These are phyloP conservation scores for Colletotrichum horii DNA, from an alignment of 2,329 filamentous ascomycete species.

Conservation along the genomic window DNA sequence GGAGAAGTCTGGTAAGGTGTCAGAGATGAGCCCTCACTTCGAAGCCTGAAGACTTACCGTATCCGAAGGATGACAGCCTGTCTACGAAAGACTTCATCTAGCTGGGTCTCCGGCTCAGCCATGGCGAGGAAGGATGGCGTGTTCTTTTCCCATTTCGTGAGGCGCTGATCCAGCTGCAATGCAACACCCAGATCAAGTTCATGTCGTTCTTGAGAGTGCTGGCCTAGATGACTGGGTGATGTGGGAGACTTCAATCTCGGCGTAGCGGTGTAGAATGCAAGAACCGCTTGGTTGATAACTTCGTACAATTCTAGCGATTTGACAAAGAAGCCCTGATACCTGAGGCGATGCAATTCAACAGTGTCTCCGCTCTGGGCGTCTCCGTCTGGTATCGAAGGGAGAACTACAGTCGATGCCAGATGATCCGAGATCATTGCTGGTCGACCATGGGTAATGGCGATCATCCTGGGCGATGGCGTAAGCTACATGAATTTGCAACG, in stretches of 20 bases:
- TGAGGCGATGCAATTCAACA: neutral
- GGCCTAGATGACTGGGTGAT: neutral
- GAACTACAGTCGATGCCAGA: constrained; percentile 29
- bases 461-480: constrained; percentile 30
- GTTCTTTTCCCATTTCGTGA: constrained; percentile 35
- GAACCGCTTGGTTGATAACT: constrained; percentile 36
- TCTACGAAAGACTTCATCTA: constrained; percentile 30
- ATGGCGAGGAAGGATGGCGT: constrained; percentile 30
- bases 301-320: constrained; percentile 41
- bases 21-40: neutral
- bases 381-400: constrained; percentile 25
- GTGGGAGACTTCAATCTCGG: neutral
- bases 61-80: constrained; percentile 38
- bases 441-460: constrained; percentile 38
- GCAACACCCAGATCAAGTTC: constrained; percentile 32
- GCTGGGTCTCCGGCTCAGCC: constrained; percentile 17
- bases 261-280: constrained; percentile 29
- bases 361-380: neutral
- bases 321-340: constrained; percentile 34
- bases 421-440: constrained; percentile 38
- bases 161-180: constrained; percentile 33
- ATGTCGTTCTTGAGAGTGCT: neutral
- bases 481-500: neutral
- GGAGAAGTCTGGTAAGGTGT: constrained; percentile 29
- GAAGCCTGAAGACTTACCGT: constrained; percentile 25